Evolutionary conservation across 1,284 basidiomycete species (phyloP).

Genomic region (Inonotus hispidus): DNA sequence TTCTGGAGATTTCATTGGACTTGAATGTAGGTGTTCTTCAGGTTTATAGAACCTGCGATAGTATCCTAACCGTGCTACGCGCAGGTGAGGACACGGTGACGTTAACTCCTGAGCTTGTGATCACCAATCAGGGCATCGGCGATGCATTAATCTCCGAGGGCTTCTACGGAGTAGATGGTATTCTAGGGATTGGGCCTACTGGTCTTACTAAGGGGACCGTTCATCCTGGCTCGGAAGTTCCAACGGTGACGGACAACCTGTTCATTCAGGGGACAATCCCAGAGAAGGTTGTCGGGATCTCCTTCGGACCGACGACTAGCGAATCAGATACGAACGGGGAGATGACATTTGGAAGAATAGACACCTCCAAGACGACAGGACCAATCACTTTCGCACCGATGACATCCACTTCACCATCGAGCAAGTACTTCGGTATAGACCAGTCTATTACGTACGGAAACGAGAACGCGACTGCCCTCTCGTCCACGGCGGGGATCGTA

Average conservation of each 20-base stretch:
- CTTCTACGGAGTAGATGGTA: conserved; percentile 21
- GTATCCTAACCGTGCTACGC: neutral
- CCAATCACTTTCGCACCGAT: conserved; percentile 11
- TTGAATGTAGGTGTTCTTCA: conserved; percentile 14
- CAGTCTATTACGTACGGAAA: conserved; percentile 28
- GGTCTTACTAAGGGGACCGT: conserved; percentile 16
- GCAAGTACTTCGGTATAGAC: conserved; percentile 32
- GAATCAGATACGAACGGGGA: conserved; percentile 12
- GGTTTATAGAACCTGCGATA: neutral
- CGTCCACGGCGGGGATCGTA: conserved; percentile 21
- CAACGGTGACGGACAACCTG: conserved; percentile 21
- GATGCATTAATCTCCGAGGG: conserved; percentile 17
- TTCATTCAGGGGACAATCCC: conserved; percentile 11
- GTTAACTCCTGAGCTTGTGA: conserved; percentile 15
- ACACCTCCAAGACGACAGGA: conserved; percentile 15
- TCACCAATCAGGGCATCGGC: conserved; percentile 20
- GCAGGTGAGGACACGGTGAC: conserved; percentile 19
- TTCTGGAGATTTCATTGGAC: conserved; percentile 18
- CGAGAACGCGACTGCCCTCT: conserved; percentile 13
- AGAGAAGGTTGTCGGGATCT: conserved; percentile 4
- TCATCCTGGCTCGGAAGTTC: conserved; percentile 13
- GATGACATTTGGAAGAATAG: conserved; percentile 17
- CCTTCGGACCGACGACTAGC: conserved; percentile 10
- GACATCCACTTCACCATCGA: conserved; percentile 24
- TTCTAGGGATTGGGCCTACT: conserved; percentile 17